These are phyloP conservation scores for Calonectria montana DNA, from an alignment of 2,329 filamentous ascomycete species.

Conservation along the genomic window DNA sequence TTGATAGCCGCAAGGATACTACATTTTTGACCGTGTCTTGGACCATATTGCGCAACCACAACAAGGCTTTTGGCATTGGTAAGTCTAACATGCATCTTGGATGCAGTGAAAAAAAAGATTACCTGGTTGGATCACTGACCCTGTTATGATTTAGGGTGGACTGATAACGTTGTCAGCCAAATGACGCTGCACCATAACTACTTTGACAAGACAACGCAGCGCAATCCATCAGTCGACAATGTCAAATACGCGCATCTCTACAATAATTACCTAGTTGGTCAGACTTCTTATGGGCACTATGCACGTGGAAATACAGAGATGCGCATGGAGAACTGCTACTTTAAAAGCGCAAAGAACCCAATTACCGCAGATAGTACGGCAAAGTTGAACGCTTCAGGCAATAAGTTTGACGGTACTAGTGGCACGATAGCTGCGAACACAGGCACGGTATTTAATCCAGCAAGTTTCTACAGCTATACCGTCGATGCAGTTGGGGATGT, in stretches of 20 bases:
- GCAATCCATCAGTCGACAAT: constrained; percentile 42
- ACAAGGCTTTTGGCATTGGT: constrained; percentile 44
- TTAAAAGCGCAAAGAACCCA: constrained; percentile 36
- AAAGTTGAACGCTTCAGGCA: constrained; percentile 24
- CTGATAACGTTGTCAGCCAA: constrained; percentile 37
- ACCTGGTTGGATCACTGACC: neutral
- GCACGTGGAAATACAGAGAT: constrained; percentile 37
- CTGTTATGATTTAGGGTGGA: constrained; percentile 32
- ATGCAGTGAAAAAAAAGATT: neutral
- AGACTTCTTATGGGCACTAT: constrained; percentile 41
- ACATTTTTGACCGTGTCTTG: constrained; percentile 41
- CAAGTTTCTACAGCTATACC: constrained; percentile 22
- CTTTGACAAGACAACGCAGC: constrained; percentile 39
- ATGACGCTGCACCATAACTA: constrained; percentile 42
- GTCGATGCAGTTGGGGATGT: constrained; percentile 35
- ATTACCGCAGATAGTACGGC: constrained; percentile 25
- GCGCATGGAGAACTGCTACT: constrained; percentile 43
- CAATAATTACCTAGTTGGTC: constrained; percentile 41
- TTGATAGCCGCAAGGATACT: constrained; percentile 42
- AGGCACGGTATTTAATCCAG: constrained; percentile 17
- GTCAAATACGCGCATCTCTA: constrained; percentile 41
- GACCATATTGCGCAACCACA: constrained; percentile 39
- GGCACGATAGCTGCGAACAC: constrained; percentile 20
- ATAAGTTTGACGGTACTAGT: constrained; percentile 20
- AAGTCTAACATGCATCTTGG: neutral